These are phyloP conservation scores for Salicornia ramosissima DNA, from an alignment of 148 eudicot species.

Conservation along the genomic window DNA sequence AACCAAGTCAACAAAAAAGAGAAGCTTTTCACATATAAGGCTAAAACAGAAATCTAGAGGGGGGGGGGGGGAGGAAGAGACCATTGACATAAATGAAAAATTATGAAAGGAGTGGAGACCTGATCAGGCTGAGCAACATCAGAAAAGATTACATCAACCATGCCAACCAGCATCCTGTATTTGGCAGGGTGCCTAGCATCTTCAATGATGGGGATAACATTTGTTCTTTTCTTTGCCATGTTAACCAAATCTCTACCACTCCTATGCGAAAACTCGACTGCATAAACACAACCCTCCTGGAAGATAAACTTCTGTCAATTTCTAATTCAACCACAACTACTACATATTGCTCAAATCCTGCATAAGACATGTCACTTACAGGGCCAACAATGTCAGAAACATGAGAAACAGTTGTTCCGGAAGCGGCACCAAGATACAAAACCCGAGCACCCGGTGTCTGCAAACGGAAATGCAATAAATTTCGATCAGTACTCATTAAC, in stretches of 20 bases:
- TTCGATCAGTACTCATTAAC: not conserved
- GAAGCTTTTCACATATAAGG: too few species aligned
- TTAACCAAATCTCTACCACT: conserved; percentile 97
- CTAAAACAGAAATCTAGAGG: not conserved
- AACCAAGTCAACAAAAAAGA: too few species aligned
- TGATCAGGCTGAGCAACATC: conserved; percentile 99
- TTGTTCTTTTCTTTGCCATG: conserved; percentile 94
- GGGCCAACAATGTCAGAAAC: conserved; percentile 90
- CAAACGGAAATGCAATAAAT: not conserved
- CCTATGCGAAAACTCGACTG: conserved; percentile 90
- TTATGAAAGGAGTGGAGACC: conserved; percentile 31
- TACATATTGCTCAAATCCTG: not conserved
- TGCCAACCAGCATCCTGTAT: conserved; percentile 88
- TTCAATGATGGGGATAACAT: conserved; percentile 90
- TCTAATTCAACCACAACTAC: not conserved
- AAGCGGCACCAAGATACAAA: conserved; percentile 92
- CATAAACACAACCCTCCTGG: conserved; percentile 82
- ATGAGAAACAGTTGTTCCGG: conserved; percentile 92
- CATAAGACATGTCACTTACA: conserved; percentile 34
- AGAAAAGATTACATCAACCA: conserved; percentile 91
- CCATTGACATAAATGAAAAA: not conserved
- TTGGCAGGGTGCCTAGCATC: conserved; percentile 98
- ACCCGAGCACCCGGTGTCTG: conserved; percentile 77
- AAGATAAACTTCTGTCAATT: conserved; percentile 2
- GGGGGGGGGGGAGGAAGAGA: not conserved